phyloP scores from a whole-genome alignment of 2,329 filamentous ascomycete genomes.

The Xylaria sp. region DNA sequence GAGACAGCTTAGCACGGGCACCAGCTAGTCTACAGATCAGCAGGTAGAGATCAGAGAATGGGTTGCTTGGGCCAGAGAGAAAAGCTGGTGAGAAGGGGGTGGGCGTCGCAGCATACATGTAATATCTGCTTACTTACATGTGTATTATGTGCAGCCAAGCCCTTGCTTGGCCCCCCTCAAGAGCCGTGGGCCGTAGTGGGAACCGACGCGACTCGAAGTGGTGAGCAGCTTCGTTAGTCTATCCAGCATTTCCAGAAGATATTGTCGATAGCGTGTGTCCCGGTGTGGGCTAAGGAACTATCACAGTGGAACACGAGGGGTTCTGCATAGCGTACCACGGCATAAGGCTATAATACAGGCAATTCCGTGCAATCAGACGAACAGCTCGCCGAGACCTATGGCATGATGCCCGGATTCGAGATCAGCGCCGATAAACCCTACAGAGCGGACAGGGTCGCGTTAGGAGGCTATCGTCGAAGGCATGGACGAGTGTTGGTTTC shows the following conservation, averaged over 20 bases:
- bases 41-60: background rate
- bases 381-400: background rate
- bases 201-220: too few species aligned
- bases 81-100: constrained; percentile 3
- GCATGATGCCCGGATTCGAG: background rate
- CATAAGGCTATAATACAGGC: background rate
- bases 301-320: constrained; percentile 3
- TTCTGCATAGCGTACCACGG: background rate
- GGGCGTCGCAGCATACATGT: background rate
- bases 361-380: background rate
- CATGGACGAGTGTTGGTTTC: background rate
- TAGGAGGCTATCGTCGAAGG: background rate
- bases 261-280: constrained; percentile 3
- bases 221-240: too few species aligned
- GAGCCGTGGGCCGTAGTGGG: background rate
- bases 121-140: constrained; percentile 12
- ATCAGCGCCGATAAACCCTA: background rate
- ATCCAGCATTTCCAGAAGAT: too few species aligned
- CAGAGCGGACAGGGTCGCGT: background rate
- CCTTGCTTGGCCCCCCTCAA: background rate
- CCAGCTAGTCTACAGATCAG: background rate
- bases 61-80: background rate
- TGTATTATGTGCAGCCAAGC: background rate
- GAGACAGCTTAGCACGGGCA: background rate
- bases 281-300: background rate